Conservation (phyloP, 495 filamentous ascomycete genomes). For the Staphylotrichum tortipilum region DNA sequence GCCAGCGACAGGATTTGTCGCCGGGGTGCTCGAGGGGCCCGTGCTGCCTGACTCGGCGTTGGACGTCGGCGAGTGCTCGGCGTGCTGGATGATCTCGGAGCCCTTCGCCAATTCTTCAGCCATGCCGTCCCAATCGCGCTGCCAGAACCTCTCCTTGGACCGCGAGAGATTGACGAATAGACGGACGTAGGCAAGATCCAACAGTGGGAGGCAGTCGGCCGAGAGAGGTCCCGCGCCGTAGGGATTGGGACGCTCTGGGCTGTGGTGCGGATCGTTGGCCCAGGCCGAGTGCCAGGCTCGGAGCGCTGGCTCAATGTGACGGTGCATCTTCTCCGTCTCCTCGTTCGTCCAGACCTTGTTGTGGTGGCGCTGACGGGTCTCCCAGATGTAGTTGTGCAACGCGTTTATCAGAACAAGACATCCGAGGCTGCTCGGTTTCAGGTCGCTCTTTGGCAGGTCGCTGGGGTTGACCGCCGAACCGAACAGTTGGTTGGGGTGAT, state of each 20-base stretch:
- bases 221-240: conserved; percentile 82
- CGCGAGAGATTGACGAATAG: conserved; percentile 87
- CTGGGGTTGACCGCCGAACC: conserved; percentile 35
- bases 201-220: conserved; percentile 87
- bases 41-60: conserved; percentile 42
- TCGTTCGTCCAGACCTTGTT: conserved; percentile 83
- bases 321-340: conserved; percentile 93
- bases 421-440: conserved; percentile 87
- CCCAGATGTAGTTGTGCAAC: conserved; percentile 97
- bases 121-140: conserved; percentile 87
- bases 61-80: conserved; percentile 53
- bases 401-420: conserved; percentile 92
- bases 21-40: conserved; percentile 44
- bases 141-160: conserved; percentile 91
- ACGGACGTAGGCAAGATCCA: conserved; percentile 89
- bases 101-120: conserved; percentile 82
- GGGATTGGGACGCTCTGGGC: conserved; percentile 79
- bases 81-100: conserved; percentile 60
- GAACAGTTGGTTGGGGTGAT: conserved; percentile 34
- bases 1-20: conserved; percentile 41
- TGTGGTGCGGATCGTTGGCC: conserved; percentile 80
- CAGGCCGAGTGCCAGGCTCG: conserved; percentile 94
- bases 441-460: conserved; percentile 51
- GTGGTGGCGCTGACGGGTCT: conserved; percentile 84
- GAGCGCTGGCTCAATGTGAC: conserved; percentile 89